A percentile compares a stretch with the other conserved stretches of the same genome.
Conservation (phyloP, 306 rosid genomes). For the Pyrus communis region DNA sequence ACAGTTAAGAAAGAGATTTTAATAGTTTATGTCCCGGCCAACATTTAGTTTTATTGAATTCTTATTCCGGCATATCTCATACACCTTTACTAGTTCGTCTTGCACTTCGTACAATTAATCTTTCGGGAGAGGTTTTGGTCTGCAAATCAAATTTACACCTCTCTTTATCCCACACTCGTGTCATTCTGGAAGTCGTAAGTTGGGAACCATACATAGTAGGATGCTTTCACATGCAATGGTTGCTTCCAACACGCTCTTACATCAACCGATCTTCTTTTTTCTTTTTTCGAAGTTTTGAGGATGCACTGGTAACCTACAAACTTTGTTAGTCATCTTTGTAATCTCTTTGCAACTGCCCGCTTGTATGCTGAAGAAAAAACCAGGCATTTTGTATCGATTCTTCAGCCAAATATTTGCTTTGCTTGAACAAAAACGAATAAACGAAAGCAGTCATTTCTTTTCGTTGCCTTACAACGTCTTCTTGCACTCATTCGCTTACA, state of each 20-base stretch:
- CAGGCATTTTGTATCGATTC: not conserved
- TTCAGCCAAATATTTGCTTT: too few relatives aligned
- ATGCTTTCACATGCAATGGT: not conserved
- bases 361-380: not conserved
- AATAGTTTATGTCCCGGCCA: not conserved
- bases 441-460: not conserved
- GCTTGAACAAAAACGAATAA: not conserved
- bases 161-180: not conserved
- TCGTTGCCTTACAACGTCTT: not conserved
- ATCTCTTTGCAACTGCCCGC: not conserved
- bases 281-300: too few relatives aligned
- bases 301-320: not conserved
- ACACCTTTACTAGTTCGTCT: not conserved
- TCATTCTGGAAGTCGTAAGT: not conserved
- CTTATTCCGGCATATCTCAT: not conserved
- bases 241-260: not conserved
- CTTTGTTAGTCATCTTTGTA: not conserved
- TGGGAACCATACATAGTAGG: not conserved
- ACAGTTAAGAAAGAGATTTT: not conserved
- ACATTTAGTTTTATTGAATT: not conserved
- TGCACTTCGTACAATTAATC: not conserved
- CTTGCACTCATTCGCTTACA: not conserved
- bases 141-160: not conserved
- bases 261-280: not conserved
- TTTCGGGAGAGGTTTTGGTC: not conserved